Conservation (phyloP, 352 stramenopile species). For the Pythium volutum region DNA sequence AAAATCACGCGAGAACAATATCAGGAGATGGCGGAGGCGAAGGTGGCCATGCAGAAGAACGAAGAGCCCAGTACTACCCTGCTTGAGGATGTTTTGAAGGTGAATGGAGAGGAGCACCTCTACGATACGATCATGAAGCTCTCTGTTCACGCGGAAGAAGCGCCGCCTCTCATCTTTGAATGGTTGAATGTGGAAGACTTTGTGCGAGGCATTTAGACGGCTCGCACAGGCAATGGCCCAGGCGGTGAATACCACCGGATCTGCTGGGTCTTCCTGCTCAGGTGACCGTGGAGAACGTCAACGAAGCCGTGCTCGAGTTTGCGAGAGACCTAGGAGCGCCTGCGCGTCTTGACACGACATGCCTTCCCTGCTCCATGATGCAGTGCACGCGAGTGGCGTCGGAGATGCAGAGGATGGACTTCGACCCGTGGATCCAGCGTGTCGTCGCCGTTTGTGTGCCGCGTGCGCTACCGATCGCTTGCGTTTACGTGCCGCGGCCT, state of each 20-base stretch:
- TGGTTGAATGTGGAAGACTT: conserved; percentile 24
- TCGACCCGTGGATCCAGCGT: conserved; percentile 22
- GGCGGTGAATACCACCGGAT: too few species aligned
- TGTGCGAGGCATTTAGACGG: too few species aligned
- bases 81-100: conserved; percentile 22
- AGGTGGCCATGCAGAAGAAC: too few species aligned
- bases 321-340: too few species aligned
- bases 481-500: conserved; percentile 25
- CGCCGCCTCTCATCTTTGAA: conserved; percentile 23
- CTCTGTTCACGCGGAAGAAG: conserved; percentile 15
- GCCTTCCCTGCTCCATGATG: conserved; percentile 18
- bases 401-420: conserved; percentile 8
- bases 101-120: conserved; percentile 24
- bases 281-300: too few species aligned
- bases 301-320: too few species aligned
- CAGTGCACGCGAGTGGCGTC: conserved; percentile 11
- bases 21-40: too few species aligned
- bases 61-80: too few species aligned
- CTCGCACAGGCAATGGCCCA: too few species aligned
- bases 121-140: conserved; percentile 25
- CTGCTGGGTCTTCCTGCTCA: too few species aligned
- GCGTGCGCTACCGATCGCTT: conserved; percentile 20
- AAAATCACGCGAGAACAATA: too few species aligned
- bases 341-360: too few species aligned
- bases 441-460: conserved; percentile 19